These are phyloP conservation scores for Penstemon davidsonii DNA, from an alignment of 257 asterid genomes.

Conservation along the genomic window DNA sequence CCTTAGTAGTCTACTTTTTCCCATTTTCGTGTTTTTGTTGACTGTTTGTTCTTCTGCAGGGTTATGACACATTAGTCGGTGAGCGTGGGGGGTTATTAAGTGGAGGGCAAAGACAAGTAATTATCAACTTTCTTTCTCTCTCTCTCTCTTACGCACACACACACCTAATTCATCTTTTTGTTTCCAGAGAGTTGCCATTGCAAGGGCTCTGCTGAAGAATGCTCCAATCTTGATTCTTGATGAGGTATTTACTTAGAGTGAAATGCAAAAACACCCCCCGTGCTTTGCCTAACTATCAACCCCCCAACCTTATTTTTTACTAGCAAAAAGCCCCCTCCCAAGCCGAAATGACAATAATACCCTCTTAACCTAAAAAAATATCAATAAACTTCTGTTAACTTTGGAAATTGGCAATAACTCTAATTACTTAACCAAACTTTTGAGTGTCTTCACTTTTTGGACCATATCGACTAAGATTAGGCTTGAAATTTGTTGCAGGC, in stretches of 20 bases:
- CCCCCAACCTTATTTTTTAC: no score
- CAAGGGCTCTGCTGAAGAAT: constrained; percentile 93
- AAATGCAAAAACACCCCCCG: no score
- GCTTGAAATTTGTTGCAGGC: constrained; percentile 52
- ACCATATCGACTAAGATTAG: constrained; percentile 6
- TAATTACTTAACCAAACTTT: no score
- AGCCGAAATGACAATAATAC: no score
- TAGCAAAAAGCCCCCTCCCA: no score
- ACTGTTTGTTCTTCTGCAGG: constrained; percentile 43
- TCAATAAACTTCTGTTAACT: no score
- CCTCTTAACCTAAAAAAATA: no score
- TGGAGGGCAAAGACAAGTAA: constrained; percentile 98
- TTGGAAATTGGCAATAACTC: no score
- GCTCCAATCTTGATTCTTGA: constrained; percentile 93
- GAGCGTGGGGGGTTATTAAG: constrained; percentile 97
- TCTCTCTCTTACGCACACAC: neutral
- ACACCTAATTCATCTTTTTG: constrained; percentile 25
- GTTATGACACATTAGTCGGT: constrained; percentile 92
- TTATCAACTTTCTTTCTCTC: constrained; percentile 14
- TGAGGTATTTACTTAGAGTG: constrained; percentile 64
- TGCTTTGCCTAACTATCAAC: no score
- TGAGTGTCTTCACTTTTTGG: no score
- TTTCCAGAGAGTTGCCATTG: constrained; percentile 91
- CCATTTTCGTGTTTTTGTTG: constrained; percentile 21
- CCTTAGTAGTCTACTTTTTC: constrained; percentile 13